Evolutionary conservation across 2,329 filamentous ascomycete species (phyloP).

Genomic region (Pseudogymnoascus sp.): DNA sequence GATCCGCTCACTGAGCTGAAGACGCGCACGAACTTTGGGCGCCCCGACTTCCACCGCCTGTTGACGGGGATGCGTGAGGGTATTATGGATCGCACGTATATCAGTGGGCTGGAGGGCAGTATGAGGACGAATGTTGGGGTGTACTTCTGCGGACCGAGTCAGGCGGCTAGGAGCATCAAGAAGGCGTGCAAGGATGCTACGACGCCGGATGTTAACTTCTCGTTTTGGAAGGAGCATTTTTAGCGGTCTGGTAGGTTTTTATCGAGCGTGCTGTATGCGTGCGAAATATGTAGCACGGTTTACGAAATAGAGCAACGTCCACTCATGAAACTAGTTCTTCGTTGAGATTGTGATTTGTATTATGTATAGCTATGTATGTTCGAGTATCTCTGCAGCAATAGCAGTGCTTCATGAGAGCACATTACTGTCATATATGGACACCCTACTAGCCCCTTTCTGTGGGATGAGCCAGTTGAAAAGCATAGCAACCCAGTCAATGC

Average conservation of each 20-base stretch:
- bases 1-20: constrained; percentile 91
- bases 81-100: constrained; percentile 75
- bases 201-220: constrained; percentile 75
- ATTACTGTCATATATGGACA: not conserved
- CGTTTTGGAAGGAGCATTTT: constrained; percentile 98
- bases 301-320: not conserved
- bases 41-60: constrained; percentile 77
- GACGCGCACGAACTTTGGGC: constrained; percentile 85
- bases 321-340: not conserved
- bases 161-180: constrained; percentile 71
- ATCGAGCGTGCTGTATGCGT: not conserved
- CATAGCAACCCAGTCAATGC: not conserved
- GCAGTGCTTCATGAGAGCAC: not conserved
- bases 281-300: not conserved
- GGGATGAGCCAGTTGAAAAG: not conserved
- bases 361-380: not conserved
- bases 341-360: not conserved
- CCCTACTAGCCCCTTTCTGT: not conserved
- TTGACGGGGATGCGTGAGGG: constrained; percentile 82
- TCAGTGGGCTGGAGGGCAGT: constrained; percentile 69
- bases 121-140: constrained; percentile 83
- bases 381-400: not conserved
- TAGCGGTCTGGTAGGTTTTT: constrained; percentile 27
- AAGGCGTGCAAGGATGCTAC: constrained; percentile 67
- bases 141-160: constrained; percentile 66